Conservation (phyloP, 192 early-diverging fungal species). For the Allomyces arbusculus region DNA sequence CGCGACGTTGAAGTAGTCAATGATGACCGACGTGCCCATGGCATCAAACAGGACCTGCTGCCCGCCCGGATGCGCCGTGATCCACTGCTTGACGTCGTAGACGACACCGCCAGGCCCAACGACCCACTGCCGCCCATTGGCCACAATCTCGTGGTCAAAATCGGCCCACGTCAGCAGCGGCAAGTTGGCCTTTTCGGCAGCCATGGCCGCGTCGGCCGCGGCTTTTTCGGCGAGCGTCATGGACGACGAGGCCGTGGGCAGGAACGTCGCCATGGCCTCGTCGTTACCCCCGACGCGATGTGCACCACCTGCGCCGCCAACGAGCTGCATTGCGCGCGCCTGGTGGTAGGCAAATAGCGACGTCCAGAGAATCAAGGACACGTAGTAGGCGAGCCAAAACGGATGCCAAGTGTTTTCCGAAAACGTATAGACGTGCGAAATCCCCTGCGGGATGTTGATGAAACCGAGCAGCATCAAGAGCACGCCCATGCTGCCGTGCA, state of each 20-base stretch:
- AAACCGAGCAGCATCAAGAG: not conserved
- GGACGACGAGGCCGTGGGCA: too few species aligned
- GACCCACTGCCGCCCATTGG: not conserved
- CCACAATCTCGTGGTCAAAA: not conserved
- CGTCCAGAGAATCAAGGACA: not conserved
- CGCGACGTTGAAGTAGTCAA: not conserved
- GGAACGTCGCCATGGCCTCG: too few species aligned
- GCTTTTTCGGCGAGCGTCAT: too few species aligned
- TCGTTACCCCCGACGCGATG: too few species aligned
- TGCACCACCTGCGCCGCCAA: too few species aligned
- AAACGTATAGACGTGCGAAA: not conserved
- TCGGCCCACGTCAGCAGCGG: too few species aligned
- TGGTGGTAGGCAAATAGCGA: too few species aligned
- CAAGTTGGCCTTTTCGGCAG: too few species aligned
- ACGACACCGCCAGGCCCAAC: not conserved
- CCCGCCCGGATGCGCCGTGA: not conserved
- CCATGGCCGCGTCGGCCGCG: too few species aligned
- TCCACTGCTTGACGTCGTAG: not conserved
- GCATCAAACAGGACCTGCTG: not conserved
- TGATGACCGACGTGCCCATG: not conserved
- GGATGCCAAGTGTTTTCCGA: not conserved
- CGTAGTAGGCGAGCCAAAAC: not conserved
- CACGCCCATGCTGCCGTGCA: not conserved
- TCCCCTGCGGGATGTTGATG: not conserved
- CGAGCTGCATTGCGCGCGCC: too few species aligned